Evolutionary conservation across 1,284 basidiomycete species (phyloP).

Genomic region (Naganishia sp.): DNA sequence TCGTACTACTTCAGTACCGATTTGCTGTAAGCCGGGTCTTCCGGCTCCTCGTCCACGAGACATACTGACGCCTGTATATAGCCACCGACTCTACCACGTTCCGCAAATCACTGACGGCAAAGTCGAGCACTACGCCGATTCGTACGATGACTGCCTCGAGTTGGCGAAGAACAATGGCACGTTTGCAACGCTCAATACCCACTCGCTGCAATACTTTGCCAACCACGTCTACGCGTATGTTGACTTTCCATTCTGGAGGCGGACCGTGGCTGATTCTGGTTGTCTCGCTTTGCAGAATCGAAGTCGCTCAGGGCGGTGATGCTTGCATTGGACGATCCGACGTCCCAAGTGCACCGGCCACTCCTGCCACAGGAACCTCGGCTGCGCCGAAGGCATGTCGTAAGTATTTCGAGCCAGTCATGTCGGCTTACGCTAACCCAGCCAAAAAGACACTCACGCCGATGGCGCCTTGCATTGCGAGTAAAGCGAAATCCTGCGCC

Average conservation of each 20-base stretch:
- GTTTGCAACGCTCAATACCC: constrained; percentile 48
- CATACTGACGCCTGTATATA: constrained; percentile 15
- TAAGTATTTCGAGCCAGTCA: constrained; percentile 1
- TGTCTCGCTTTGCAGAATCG: constrained; percentile 31
- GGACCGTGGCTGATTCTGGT: constrained; percentile 37
- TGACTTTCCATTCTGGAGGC: constrained; percentile 38
- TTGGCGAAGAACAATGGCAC: constrained; percentile 50
- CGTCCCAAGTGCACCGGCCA: constrained; percentile 29
- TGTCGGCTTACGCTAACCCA: neutral
- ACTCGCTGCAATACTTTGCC: constrained; percentile 54
- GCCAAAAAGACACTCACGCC: constrained; percentile 41
- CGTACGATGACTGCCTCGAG: constrained; percentile 45
- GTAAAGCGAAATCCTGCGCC: neutral
- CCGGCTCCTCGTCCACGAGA: neutral
- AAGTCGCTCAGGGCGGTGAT: constrained; percentile 47
- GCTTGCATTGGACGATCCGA: constrained; percentile 43
- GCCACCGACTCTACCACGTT: constrained; percentile 54
- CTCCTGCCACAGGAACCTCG: constrained; percentile 27
- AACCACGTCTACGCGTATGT: constrained; percentile 37
- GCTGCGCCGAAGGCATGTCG: constrained; percentile 40
- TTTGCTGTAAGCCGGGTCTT: constrained; percentile 41
- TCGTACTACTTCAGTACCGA: constrained; percentile 52
- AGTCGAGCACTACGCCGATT: constrained; percentile 51
- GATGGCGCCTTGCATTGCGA: constrained; percentile 38
- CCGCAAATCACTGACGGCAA: constrained; percentile 46